Evolutionary conservation across 2,329 filamentous ascomycete genomes (phyloP).

Genomic region (Aspergillus aculeatinus): DNA sequence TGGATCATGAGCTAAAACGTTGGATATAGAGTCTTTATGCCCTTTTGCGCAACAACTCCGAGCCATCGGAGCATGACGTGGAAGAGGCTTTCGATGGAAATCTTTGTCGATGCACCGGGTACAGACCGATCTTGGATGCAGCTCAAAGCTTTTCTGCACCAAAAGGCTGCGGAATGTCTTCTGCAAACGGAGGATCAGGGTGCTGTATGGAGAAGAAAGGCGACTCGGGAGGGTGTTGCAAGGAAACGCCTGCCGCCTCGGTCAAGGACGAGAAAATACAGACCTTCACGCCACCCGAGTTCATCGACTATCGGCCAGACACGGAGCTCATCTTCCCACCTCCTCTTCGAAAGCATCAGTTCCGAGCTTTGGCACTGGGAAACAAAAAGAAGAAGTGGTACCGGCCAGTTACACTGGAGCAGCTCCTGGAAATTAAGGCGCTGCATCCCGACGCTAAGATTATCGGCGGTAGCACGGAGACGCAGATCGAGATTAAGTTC

Average conservation of each 20-base stretch:
- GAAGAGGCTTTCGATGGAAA: constrained; percentile 98
- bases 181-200: constrained; percentile 59
- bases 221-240: constrained; percentile 66
- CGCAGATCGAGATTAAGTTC: constrained; percentile 98
- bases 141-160: constrained; percentile 72
- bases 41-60: constrained; percentile 77
- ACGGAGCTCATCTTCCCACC: constrained; percentile 96
- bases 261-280: constrained; percentile 43
- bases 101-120: constrained; percentile 91
- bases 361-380: constrained; percentile 80
- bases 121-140: constrained; percentile 88
- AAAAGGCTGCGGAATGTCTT: constrained; percentile 59
- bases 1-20: constrained; percentile 6
- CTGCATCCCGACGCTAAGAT: constrained; percentile 84
- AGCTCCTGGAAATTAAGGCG: constrained; percentile 88
- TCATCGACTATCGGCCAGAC: constrained; percentile 90
- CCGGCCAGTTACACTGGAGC: constrained; percentile 78
- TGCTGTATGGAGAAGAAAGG: constrained; percentile 72
- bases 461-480: constrained; percentile 94
- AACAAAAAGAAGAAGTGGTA: constrained; percentile 96
- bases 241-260: constrained; percentile 50
- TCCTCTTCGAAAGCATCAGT: constrained; percentile 75
- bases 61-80: constrained; percentile 75
- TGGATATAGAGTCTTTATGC: constrained; percentile 75
- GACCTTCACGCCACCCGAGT: constrained; percentile 79